Conservation (phyloP, 2,329 filamentous ascomycete genomes). For the Polychaeton citri region DNA sequence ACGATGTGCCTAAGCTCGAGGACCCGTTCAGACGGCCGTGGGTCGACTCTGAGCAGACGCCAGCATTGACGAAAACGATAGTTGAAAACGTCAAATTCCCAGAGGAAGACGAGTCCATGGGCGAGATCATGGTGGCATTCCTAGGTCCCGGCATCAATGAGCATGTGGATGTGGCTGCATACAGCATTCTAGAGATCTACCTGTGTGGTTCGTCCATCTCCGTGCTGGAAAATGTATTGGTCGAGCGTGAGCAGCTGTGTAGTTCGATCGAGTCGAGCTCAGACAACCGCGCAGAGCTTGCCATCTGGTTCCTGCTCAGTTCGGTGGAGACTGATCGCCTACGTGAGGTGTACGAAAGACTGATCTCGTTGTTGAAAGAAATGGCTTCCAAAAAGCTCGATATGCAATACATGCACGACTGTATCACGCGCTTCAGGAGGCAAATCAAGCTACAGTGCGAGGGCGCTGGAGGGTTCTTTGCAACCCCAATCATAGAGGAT, state of each 20-base stretch:
- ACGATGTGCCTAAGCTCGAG: conserved; percentile 63
- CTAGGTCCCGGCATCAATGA: conserved; percentile 75
- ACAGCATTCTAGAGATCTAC: conserved; percentile 72
- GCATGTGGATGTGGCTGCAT: conserved; percentile 43
- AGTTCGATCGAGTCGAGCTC: conserved; percentile 71
- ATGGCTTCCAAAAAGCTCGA: conserved; percentile 70
- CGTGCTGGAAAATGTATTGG: conserved; percentile 77
- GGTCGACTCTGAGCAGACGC: conserved; percentile 74
- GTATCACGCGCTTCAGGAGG: conserved; percentile 66
- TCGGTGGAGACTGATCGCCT: conserved; percentile 81
- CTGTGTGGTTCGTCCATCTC: conserved; percentile 88
- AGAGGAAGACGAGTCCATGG: conserved; percentile 88
- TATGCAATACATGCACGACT: conserved; percentile 81
- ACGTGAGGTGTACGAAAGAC: conserved; percentile 66
- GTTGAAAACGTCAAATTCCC: conserved; percentile 80
- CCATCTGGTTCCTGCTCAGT: conserved; percentile 76
- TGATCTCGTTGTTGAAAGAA: conserved; percentile 72
- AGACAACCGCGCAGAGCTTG: conserved; percentile 65
- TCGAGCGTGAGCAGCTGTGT: conserved; percentile 84
- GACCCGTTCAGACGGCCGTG: conserved; percentile 76
- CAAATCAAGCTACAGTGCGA: conserved; percentile 77
- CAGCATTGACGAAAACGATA: conserved; percentile 55
- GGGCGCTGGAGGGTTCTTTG: conserved; percentile 66
- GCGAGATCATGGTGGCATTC: conserved; percentile 75
- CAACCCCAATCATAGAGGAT: conserved; percentile 76